Conservation (phyloP, 108 stramenopile genomes). For the Bacterosira constricta region DNA sequence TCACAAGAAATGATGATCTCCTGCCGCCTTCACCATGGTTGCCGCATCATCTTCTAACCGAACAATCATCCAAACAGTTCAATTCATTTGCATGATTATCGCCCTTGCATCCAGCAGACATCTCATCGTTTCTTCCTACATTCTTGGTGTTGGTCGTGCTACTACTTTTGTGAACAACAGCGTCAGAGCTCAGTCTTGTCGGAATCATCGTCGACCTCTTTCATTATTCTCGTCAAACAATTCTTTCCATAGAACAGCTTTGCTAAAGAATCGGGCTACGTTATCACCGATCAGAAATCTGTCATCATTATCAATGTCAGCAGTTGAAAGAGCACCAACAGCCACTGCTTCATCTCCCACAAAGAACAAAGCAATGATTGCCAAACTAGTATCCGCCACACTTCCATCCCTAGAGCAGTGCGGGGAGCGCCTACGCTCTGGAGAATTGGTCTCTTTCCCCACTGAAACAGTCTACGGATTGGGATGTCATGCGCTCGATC, state of each 20-base stretch:
- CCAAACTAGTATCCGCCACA: slow-evolving; percentile 40
- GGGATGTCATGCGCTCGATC: slow-evolving; percentile 95
- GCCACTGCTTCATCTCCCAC: not conserved
- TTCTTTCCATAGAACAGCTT: too few relatives aligned
- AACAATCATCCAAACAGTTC: not conserved
- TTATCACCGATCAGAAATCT: too few relatives aligned
- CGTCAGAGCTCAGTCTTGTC: too few relatives aligned
- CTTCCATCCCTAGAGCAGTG: slow-evolving; percentile 53
- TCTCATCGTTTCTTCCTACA: not conserved
- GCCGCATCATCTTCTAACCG: not conserved
- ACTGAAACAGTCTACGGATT: slow-evolving; percentile 99
- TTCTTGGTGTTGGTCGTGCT: too few relatives aligned
- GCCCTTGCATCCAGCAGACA: not conserved
- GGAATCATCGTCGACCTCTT: too few relatives aligned
- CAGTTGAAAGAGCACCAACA: not conserved
- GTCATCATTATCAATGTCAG: not conserved
- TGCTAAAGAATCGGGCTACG: too few relatives aligned
- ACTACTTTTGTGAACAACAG: too few relatives aligned
- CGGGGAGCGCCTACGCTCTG: slow-evolving; percentile 68
- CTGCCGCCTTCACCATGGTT: not conserved
- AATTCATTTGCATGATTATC: not conserved
- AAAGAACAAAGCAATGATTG: slow-evolving; percentile 4
- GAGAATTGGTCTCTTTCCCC: slow-evolving; percentile 86
- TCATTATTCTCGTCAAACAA: too few relatives aligned
- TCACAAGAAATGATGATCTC: too few relatives aligned